phyloP scores from a whole-genome alignment of 208 protist species.

The Leishmania tarentolae region DNA sequence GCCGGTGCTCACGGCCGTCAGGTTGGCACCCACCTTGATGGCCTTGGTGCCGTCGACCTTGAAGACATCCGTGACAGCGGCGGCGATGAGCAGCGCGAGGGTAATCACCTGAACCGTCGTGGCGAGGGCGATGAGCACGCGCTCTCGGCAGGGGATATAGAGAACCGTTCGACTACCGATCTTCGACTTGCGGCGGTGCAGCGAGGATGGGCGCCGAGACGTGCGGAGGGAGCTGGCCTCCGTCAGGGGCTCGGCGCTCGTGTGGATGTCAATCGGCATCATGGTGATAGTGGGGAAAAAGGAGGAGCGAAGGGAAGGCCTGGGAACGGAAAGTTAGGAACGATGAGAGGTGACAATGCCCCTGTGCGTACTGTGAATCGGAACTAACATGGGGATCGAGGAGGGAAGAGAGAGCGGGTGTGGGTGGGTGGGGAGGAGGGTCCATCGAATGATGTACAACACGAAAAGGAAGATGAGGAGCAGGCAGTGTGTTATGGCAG shows the following conservation, averaged over 20 bases:
- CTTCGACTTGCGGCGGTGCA: conserved; percentile 32
- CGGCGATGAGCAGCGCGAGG: conserved; percentile 26
- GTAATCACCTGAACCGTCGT: conserved; percentile 14
- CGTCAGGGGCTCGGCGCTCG: conserved; percentile 13
- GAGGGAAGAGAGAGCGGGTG: neutral
- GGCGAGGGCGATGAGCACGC: conserved; percentile 22
- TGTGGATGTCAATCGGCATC: conserved; percentile 1
- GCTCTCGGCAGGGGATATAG: conserved; percentile 25
- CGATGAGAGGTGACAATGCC: neutral
- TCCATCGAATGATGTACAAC: neutral
- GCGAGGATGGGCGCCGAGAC: conserved; percentile 23
- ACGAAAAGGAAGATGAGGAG: neutral
- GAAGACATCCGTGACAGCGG: conserved; percentile 20
- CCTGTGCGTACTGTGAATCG: neutral
- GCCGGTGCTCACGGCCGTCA: conserved; percentile 7
- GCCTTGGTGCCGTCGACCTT: conserved; percentile 25
- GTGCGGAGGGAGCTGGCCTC: conserved; percentile 18
- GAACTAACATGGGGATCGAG: neutral
- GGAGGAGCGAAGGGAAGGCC: neutral
- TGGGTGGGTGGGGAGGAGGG: neutral
- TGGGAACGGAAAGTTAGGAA: neutral
- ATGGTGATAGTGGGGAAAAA: neutral
- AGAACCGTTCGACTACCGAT: conserved; percentile 20
- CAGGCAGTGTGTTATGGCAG: neutral
- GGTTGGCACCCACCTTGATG: conserved; percentile 17